Base-by-base conservation (phyloP, 148 eudicot species). In the Rheum nobile region DNA sequence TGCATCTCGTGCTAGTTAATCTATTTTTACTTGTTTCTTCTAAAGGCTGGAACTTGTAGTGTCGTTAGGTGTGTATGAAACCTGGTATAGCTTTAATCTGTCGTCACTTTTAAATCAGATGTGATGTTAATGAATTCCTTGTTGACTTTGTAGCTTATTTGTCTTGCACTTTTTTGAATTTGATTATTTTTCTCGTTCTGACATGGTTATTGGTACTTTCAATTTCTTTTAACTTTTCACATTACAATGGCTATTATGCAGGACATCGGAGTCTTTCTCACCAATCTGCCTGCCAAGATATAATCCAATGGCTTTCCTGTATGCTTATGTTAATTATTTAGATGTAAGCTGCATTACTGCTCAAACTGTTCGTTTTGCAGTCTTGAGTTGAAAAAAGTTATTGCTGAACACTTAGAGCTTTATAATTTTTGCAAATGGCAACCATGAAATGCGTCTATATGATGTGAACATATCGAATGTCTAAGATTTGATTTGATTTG, bases 231-330 rank as follows among this genome's bases (percentile, higher is more conserved):
- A 54, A 34, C 2, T 65, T 39, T 29, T 72, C 65, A 44, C 35
- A 52, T 77, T 17, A 44, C 77, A 35, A 72, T 83, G 77, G 77
- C 67, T 86, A 32, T 31, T 1, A 61, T 86, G 88, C 97, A 95
- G 98, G 89, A 91, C 96, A 75, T 95, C 98, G 43, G 98, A 95
- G 83, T 88, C 96, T 39, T 95, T 95, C 90, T 91, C 98, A 1
- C 98, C 98, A 72, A 95, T 95, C 73, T 95, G 98, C 84, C 82
- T 95, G 83, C 98, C 98, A 80, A 91, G 91, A 88, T 95, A 91
- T 79, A 95, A 95, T 79, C 85, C 98, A 67, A 95, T 90, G 98
- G 97, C 98, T 31, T 95, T 95, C 79, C 79, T 95, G 55, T 88
- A 91, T 88, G 96, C 96, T 42, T 95, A 95, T 81, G 96, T 95